phyloP scores from a whole-genome alignment of 225 moss, liverwort and hornwort genomes.

The Thuidium tamariscinum region DNA sequence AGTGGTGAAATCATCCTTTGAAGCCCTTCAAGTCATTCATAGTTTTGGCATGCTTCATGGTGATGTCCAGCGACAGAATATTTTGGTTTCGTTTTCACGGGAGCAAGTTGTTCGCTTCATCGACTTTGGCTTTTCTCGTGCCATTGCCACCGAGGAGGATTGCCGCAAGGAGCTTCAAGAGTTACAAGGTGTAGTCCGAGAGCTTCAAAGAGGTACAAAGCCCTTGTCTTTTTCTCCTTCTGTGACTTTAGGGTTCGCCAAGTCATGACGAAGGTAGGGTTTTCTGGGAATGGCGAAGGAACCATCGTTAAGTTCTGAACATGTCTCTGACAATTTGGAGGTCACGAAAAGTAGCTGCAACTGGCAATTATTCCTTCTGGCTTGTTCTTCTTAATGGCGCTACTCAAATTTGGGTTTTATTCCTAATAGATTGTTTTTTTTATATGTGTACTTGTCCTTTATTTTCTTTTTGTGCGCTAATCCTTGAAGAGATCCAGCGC shows the following conservation, averaged over 20 bases:
- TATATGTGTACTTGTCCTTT: neutral
- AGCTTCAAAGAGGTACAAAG: constrained; percentile 46
- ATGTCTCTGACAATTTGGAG: neutral
- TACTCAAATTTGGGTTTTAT: neutral
- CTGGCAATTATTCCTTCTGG: neutral
- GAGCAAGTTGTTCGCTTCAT: too few species aligned
- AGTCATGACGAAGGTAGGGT: neutral
- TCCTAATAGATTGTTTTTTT: too few species aligned
- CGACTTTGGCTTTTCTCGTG: too few species aligned
- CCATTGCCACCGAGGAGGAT: too few species aligned
- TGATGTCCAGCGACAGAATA: too few species aligned
- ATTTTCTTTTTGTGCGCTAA: neutral
- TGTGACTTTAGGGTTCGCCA: neutral
- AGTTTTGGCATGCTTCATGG: too few species aligned
- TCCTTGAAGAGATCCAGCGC: neutral
- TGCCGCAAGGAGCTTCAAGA: too few species aligned
- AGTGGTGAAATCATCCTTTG: too few species aligned
- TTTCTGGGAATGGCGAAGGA: neutral
- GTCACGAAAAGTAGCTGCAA: too few species aligned
- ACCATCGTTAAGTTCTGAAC: neutral
- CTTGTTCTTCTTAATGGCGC: neutral
- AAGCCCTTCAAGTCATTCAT: too few species aligned
- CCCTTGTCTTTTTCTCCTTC: neutral
- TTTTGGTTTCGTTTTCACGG: too few species aligned
- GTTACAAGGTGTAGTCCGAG: too few species aligned